phyloP scores from a whole-genome alignment of 208 protist species.

The Trypanosoma congolense region DNA sequence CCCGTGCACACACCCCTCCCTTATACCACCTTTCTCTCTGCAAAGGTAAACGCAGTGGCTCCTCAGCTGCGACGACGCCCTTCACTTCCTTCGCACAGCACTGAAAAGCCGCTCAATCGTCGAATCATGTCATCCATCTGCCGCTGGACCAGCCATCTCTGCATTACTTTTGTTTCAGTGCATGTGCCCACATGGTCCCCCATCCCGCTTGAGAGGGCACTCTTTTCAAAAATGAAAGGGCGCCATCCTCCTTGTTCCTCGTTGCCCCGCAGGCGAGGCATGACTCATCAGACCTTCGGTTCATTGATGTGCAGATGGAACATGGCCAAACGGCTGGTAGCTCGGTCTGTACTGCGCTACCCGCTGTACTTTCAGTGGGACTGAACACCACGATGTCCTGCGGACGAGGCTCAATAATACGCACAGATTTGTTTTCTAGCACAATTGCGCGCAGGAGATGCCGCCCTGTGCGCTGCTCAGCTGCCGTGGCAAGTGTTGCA shows the following conservation, averaged over 20 bases:
- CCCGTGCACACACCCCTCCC: no score
- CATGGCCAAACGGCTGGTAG: constrained; percentile 58
- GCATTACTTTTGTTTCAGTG: no score
- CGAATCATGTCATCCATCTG: no score
- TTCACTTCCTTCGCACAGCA: no score
- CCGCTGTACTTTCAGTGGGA: constrained; percentile 29
- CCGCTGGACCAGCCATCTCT: no score
- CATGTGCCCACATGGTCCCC: no score
- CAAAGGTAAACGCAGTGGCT: no score
- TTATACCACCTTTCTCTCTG: no score
- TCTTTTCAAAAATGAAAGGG: constrained; percentile 1
- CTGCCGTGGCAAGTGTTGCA: constrained; percentile 36
- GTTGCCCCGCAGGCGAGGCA: constrained; percentile 65
- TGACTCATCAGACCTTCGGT: constrained; percentile 4
- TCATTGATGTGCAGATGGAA: constrained; percentile 34
- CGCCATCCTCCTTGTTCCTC: background rate
- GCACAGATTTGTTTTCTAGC: constrained; percentile 57
- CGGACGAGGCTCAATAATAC: constrained; percentile 44
- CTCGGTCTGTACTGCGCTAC: constrained; percentile 23
- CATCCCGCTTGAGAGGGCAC: no score
- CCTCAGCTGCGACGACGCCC: no score
- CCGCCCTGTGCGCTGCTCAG: constrained; percentile 60
- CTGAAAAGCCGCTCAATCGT: no score
- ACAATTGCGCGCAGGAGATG: constrained; percentile 77
- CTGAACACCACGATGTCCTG: constrained; percentile 68